Percentiles rank a stretch among this genome's conserved stretches.
phyloP scores from a whole-genome alignment of 2,329 filamentous ascomycete species.

The Laburnicola sp. region DNA sequence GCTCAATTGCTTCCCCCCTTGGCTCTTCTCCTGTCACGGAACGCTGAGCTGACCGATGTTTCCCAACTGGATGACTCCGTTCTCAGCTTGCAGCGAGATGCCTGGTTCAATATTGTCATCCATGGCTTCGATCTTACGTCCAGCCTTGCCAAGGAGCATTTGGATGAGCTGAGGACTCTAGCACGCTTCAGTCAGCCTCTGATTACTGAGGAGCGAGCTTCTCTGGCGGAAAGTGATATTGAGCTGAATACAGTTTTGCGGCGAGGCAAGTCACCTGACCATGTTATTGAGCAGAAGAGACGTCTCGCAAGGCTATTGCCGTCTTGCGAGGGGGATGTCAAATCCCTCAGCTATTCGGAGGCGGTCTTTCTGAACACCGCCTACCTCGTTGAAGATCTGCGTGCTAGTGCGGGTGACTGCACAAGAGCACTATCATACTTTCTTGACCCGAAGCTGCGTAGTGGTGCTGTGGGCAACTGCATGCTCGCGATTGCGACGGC shows the following conservation, averaged over 20 bases:
- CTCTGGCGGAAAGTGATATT: constrained; percentile 92
- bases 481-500: constrained; percentile 66
- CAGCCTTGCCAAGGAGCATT: constrained; percentile 70
- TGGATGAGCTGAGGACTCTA: constrained; percentile 77
- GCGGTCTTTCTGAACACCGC: constrained; percentile 90
- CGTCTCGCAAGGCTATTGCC: constrained; percentile 74
- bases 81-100: constrained; percentile 77
- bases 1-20: constrained; percentile 83
- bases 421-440: constrained; percentile 91
- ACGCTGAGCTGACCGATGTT: constrained; percentile 62
- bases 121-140: constrained; percentile 84
- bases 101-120: constrained; percentile 97
- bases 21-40: constrained; percentile 74
- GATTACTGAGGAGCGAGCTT: constrained; percentile 83
- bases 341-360: constrained; percentile 82
- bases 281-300: constrained; percentile 79
- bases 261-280: constrained; percentile 78
- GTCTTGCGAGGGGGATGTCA: constrained; percentile 75
- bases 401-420: constrained; percentile 85
- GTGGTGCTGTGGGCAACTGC: constrained; percentile 62
- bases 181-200: constrained; percentile 85
- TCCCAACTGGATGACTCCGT: constrained; percentile 52
- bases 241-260: constrained; percentile 93
- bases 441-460: constrained; percentile 79
- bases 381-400: constrained; percentile 83